A percentile compares a stretch with the other conserved stretches of the same genome.
Conservation (phyloP, 202 grass and related monocot genomes). For the Panicum virgatum region DNA sequence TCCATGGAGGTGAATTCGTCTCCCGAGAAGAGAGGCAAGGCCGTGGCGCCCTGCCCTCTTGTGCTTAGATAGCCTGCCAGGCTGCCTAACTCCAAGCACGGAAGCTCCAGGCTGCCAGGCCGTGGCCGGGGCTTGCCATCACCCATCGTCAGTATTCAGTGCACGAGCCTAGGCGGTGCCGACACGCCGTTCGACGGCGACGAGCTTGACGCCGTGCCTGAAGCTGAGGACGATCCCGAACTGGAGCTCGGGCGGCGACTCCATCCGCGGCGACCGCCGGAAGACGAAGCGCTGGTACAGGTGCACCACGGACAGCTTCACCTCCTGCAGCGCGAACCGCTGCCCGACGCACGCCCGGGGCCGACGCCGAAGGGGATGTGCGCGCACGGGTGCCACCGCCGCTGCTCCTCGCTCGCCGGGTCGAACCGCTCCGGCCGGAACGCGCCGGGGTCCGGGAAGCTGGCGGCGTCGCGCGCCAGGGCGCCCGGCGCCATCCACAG, state of each 20-base stretch:
- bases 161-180: neutral
- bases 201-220: constrained; percentile 61
- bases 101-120: too few relatives aligned
- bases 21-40: too few relatives aligned
- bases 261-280: constrained; percentile 65
- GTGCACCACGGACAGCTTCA: constrained; percentile 77
- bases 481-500: constrained; percentile 84
- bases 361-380: constrained; percentile 88
- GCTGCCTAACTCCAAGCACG: too few relatives aligned
- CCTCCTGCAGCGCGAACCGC: constrained; percentile 87
- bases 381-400: constrained; percentile 66
- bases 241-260: constrained; percentile 70
- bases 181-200: constrained; percentile 34
- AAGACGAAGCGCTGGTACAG: constrained; percentile 73
- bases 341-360: constrained; percentile 82
- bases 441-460: constrained; percentile 59
- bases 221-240: constrained; percentile 72
- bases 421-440: constrained; percentile 81
- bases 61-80: too few relatives aligned
- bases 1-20: too few relatives aligned
- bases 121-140: neutral
- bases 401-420: constrained; percentile 59
- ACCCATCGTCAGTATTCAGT: neutral
- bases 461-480: constrained; percentile 61
- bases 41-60: too few relatives aligned